A percentile compares a stretch with the other conserved stretches of the same genome.
phyloP scores from a whole-genome alignment of 345 rosid genomes.

The Bruguiera parviflora region DNA sequence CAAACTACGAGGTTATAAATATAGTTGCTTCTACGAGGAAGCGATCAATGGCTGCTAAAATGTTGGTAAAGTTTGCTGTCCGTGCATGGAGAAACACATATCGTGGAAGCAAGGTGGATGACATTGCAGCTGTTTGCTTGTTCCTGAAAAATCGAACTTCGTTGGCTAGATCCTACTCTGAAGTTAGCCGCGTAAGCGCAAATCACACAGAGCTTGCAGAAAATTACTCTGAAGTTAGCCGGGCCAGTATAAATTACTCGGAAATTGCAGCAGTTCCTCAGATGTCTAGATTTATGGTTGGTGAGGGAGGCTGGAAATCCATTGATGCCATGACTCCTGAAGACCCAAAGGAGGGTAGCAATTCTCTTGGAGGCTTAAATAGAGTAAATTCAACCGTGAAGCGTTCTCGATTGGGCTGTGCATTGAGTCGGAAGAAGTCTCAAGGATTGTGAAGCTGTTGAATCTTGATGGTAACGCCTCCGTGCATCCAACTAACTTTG shows the following conservation, averaged over 20 bases:
- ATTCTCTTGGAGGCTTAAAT: constrained; percentile 22
- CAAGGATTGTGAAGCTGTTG: constrained; percentile 9
- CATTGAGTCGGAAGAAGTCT: constrained; percentile 18
- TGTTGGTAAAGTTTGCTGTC: constrained; percentile 56
- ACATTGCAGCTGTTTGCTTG: constrained; percentile 69
- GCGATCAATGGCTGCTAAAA: constrained; percentile 64
- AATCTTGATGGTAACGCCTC: background rate
- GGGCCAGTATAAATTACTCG: constrained; percentile 22
- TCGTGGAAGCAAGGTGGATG: constrained; percentile 76
- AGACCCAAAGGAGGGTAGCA: constrained; percentile 1
- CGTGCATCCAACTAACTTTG: background rate
- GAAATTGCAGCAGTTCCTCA: constrained; percentile 24
- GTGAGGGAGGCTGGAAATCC: constrained; percentile 14
- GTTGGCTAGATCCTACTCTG: constrained; percentile 28
- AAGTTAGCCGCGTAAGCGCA: constrained; percentile 26
- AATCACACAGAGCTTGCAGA: constrained; percentile 31
- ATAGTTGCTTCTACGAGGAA: constrained; percentile 60
- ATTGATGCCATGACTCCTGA: background rate
- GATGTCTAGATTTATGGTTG: constrained; percentile 3
- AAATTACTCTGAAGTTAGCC: constrained; percentile 25
- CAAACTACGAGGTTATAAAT: constrained; percentile 68
- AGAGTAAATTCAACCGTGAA: constrained; percentile 26
- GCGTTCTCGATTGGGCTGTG: constrained; percentile 17
- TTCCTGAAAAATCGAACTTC: constrained; percentile 51
- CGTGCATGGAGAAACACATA: constrained; percentile 66